Percentiles rank a stretch among this genome's conserved stretches.
Evolutionary conservation across 768 basidiomycete species (phyloP).

Genomic region (Amanita phalloides): DNA sequence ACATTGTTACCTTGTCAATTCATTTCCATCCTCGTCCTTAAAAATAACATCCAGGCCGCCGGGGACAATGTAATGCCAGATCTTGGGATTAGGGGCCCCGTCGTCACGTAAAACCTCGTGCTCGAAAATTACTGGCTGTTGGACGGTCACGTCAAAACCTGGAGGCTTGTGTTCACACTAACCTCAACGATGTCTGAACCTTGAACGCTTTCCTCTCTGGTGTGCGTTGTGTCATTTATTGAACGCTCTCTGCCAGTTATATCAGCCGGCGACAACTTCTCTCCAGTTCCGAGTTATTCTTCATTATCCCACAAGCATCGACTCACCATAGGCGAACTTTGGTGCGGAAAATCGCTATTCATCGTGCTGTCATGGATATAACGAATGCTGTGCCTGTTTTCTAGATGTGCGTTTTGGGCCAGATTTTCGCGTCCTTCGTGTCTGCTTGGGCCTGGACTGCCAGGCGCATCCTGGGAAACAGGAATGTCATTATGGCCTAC

Average conservation of each 20-base stretch:
- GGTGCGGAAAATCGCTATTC: background rate
- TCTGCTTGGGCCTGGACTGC: background rate
- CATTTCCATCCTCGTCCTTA: slow-evolving; percentile 52
- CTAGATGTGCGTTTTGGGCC: background rate
- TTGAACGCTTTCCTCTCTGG: background rate
- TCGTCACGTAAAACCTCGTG: slow-evolving; percentile 16
- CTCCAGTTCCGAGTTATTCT: background rate
- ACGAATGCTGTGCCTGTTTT: background rate
- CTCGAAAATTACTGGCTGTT: slow-evolving; percentile 13
- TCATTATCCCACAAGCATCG: background rate
- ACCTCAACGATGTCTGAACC: slow-evolving; percentile 12
- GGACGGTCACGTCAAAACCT: slow-evolving; percentile 1
- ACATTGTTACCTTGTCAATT: slow-evolving; percentile 42
- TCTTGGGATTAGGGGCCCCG: slow-evolving; percentile 18
- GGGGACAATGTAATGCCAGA: slow-evolving; percentile 53
- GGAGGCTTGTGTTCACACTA: background rate
- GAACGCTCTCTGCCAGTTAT: background rate
- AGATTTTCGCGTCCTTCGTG: background rate
- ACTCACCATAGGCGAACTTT: background rate
- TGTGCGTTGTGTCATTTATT: background rate
- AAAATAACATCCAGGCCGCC: slow-evolving; percentile 57
- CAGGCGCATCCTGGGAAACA: background rate
- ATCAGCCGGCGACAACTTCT: background rate
- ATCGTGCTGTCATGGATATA: background rate
- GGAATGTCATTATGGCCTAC: background rate